Percentiles rank a stretch among this genome's conserved stretches.
phyloP scores from a whole-genome alignment of 495 filamentous ascomycete genomes.

The Aspergillus baeticus region DNA sequence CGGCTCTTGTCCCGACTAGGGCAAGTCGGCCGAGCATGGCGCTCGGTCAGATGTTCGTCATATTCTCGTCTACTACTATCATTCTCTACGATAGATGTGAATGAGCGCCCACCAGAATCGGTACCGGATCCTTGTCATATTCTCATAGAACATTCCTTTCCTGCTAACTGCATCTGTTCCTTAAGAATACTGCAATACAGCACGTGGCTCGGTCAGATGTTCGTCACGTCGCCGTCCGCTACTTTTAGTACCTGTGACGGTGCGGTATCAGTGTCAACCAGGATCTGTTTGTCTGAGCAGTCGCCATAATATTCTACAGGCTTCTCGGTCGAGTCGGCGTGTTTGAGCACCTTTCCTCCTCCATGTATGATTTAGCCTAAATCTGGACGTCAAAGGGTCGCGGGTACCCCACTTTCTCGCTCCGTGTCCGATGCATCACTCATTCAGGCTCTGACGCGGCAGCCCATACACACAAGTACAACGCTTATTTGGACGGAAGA shows the following conservation, averaged over 20 bases:
- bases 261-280: no score
- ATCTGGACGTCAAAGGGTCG: neutral
- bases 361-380: neutral
- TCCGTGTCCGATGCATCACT: neutral
- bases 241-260: no score
- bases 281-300: no score
- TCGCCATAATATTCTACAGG: no score
- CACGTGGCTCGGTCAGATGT: constrained; percentile 12
- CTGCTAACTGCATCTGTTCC: neutral
- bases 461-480: neutral
- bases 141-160: neutral
- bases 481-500: no score
- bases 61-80: neutral
- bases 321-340: no score
- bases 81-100: no score
- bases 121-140: no score
- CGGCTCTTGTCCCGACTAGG: neutral
- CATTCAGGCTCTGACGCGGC: no score
- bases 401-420: neutral
- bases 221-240: neutral
- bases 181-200: no score
- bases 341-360: no score
- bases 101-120: no score
- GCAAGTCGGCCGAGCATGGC: neutral
- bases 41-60: constrained; percentile 8